Conservation (phyloP, 2,329 filamentous ascomycete species). For the Pestalotiopsis sp. region DNA sequence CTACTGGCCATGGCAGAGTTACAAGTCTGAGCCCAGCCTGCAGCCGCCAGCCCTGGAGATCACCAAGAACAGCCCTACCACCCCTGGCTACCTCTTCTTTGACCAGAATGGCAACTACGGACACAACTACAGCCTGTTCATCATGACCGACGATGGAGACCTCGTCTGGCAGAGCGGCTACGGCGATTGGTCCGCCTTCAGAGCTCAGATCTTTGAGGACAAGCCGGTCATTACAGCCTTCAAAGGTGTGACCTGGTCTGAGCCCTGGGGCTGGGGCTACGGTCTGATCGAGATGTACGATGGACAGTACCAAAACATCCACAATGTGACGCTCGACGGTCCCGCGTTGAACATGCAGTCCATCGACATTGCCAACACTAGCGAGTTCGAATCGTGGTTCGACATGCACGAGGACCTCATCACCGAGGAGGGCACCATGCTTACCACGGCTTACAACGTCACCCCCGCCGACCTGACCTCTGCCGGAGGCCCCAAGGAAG, state of each 20-base stretch:
- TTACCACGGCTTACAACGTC: constrained; percentile 33
- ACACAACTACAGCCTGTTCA: constrained; percentile 25
- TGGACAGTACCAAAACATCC: constrained; percentile 29
- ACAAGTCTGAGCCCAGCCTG: constrained; percentile 20
- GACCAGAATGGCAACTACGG: constrained; percentile 24
- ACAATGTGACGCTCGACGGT: constrained; percentile 22
- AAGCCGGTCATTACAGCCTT: constrained; percentile 34
- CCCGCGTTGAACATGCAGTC: background rate
- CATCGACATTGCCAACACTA: background rate
- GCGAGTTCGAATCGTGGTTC: constrained; percentile 19
- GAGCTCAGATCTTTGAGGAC: constrained; percentile 31
- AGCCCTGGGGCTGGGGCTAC: constrained; percentile 32
- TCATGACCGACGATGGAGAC: constrained; percentile 28
- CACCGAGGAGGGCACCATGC: constrained; percentile 31
- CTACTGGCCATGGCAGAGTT: constrained; percentile 26
- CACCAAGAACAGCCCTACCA: constrained; percentile 20
- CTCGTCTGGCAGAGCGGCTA: constrained; percentile 31
- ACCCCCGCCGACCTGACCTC: constrained; percentile 32
- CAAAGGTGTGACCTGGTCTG: constrained; percentile 27
- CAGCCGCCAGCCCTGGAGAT: constrained; percentile 22
- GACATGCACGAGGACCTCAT: constrained; percentile 37
- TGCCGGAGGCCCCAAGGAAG: constrained; percentile 33
- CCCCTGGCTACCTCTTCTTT: constrained; percentile 25
- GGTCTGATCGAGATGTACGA: constrained; percentile 35
- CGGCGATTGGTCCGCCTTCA: constrained; percentile 27